phyloP scores from a whole-genome alignment of 2,329 filamentous ascomycete species.

The Hypoxylon sp. region DNA sequence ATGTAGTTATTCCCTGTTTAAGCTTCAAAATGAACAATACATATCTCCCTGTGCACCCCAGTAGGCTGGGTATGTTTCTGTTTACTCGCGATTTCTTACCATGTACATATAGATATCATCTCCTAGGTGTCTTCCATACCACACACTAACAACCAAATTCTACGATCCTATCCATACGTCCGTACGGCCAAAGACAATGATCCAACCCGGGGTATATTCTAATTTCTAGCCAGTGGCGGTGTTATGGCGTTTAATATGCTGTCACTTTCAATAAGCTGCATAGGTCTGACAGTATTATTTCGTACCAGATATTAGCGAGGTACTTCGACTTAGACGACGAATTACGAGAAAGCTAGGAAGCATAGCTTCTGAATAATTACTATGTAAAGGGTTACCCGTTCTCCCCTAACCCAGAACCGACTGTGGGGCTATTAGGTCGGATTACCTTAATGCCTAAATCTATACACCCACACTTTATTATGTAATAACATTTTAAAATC shows the following conservation, averaged over 20 bases:
- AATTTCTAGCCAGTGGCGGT: neutral
- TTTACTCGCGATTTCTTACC: neutral
- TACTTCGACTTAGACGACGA: neutral
- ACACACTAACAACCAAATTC: neutral
- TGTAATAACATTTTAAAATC: no score
- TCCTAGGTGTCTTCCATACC: neutral
- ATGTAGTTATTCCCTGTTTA: neutral
- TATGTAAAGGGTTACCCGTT: neutral
- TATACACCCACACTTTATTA: no score
- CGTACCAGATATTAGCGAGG: no score
- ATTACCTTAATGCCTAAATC: no score
- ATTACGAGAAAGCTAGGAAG: slow-evolving; percentile 5
- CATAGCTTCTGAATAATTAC: slow-evolving; percentile 10
- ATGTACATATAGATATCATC: neutral
- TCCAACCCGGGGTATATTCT: neutral
- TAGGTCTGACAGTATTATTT: neutral
- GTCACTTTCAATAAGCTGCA: neutral
- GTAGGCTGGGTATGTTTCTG: neutral
- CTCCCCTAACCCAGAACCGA: slow-evolving; percentile 34
- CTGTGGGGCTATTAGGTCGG: no score
- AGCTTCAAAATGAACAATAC: neutral
- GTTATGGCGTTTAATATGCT: neutral
- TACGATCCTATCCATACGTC: neutral
- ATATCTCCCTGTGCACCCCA: neutral
- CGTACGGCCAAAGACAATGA: neutral